Conservation (phyloP, 192 early-diverging fungal genomes). For the Chytriomyces confervae region DNA sequence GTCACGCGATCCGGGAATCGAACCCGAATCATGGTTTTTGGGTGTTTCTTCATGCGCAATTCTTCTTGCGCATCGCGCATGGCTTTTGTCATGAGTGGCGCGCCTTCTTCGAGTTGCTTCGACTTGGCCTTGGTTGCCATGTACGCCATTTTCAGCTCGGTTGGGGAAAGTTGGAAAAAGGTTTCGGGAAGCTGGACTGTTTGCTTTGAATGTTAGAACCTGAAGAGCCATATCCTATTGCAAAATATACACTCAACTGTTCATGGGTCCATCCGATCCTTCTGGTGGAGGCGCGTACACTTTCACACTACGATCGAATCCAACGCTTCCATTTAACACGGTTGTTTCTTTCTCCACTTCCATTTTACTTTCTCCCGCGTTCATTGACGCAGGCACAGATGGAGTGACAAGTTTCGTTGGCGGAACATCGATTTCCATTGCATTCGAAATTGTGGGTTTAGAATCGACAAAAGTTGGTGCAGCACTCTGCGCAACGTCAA, state of each 20-base stretch:
- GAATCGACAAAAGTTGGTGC: neutral
- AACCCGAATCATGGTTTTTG: conserved; percentile 79
- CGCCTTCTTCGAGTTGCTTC: conserved; percentile 57
- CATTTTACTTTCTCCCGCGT: neutral
- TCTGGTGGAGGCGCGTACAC: conserved; percentile 61
- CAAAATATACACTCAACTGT: too few species aligned
- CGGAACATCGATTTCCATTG: too few species aligned
- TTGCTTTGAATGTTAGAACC: neutral
- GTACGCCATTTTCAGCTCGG: conserved; percentile 75
- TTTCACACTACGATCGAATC: conserved; percentile 30
- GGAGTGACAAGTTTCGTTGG: neutral
- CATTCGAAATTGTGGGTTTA: too few species aligned
- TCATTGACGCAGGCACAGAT: neutral
- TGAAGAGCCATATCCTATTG: neutral
- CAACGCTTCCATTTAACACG: neutral
- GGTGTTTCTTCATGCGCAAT: conserved; percentile 67
- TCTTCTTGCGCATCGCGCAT: conserved; percentile 75
- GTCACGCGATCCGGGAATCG: conserved; percentile 79
- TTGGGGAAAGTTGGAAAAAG: conserved; percentile 77
- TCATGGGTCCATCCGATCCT: conserved; percentile 23
- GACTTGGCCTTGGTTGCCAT: conserved; percentile 48
- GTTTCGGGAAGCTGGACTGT: conserved; percentile 84
- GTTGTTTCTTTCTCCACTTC: conserved; percentile 4
- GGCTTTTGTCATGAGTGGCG: conserved; percentile 78
- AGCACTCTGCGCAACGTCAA: conserved; percentile 2